Evolutionary conservation across 1,284 basidiomycete genomes (phyloP), one percentile per base, ranked within the genome.

Genomic region (Porodaedalea pini): DNA sequence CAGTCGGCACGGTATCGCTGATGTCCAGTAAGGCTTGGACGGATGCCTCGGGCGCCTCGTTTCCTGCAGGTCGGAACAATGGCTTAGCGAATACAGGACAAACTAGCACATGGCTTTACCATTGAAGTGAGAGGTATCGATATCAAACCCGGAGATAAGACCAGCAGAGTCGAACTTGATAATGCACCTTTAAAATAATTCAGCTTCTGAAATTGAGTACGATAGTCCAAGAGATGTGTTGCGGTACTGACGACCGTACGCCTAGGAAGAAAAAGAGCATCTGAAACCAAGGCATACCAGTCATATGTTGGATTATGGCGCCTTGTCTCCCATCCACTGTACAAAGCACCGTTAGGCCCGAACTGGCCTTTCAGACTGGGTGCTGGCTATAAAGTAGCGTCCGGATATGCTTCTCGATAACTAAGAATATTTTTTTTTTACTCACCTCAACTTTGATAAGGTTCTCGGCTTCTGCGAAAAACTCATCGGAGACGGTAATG

Each of bases 61-160:
- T 99, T 4, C 89, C 88, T 90, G 34, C n/a, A n/a, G n/a, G 32
- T 34, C 7, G 32, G 32, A 34, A 6, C 32, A 34, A 34, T 13
- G 32, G n/a, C n/a, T n/a, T 13, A 13, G 13, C 13, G 23, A 23
- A 50, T 56, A 32, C 11, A 44, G 7, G 4, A 17, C n/a, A 7
- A 7, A 10, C 3, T 13, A 34, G 52, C 17, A 2, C 40, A 36
- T 25, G 41, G 34, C 27, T 68, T 40, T 65, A 86, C 96, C 96
- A 64, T 87, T 92, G 75, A 99, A 99, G 70, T 95, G 86, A n/a
- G 89, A 79, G 0, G 96, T 99, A 70, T 99, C 97, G 37, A 99
- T 81, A 70, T 98, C 96, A 69, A 97, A 93, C 1, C 94, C 94
- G n/a, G 76, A 69, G 51, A 98, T 75, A 3, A 77, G 80, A 0